These are phyloP conservation scores for Rubus parviflorus DNA, from an alignment of 306 rosid species.

Conservation along the genomic window DNA sequence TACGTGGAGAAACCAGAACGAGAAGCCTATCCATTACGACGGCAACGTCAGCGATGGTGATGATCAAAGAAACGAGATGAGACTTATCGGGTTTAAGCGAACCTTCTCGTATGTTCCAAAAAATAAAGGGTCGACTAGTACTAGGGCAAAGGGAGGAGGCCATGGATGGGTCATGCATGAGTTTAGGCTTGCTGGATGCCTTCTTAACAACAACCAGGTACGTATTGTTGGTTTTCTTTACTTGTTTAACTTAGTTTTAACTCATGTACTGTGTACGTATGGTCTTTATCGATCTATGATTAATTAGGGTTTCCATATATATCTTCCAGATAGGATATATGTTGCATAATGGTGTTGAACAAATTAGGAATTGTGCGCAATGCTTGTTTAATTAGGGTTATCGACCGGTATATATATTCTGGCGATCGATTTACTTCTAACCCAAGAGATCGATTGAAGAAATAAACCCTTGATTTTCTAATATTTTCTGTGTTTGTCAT, in stretches of 20 bases:
- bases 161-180: neutral
- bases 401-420: too few relatives aligned
- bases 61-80: neutral
- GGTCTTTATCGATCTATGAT: too few relatives aligned
- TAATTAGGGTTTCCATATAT: too few relatives aligned
- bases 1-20: neutral
- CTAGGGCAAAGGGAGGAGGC: neutral
- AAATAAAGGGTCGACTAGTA: neutral
- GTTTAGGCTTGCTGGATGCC: neutral
- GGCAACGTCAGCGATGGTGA: neutral
- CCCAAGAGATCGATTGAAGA: too few relatives aligned
- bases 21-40: neutral
- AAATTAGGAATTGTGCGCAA: too few relatives aligned
- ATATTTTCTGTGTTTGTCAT: neutral
- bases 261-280: too few relatives aligned
- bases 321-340: too few relatives aligned
- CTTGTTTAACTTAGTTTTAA: too few relatives aligned
- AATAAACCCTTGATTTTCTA: neutral
- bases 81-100: neutral
- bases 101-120: neutral
- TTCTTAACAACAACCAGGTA: neutral
- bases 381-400: too few relatives aligned
- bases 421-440: too few relatives aligned
- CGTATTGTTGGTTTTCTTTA: too few relatives aligned
- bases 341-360: too few relatives aligned